phyloP scores from a whole-genome alignment of 805 yeast species.

The Nakazawaea wickerhamii region DNA sequence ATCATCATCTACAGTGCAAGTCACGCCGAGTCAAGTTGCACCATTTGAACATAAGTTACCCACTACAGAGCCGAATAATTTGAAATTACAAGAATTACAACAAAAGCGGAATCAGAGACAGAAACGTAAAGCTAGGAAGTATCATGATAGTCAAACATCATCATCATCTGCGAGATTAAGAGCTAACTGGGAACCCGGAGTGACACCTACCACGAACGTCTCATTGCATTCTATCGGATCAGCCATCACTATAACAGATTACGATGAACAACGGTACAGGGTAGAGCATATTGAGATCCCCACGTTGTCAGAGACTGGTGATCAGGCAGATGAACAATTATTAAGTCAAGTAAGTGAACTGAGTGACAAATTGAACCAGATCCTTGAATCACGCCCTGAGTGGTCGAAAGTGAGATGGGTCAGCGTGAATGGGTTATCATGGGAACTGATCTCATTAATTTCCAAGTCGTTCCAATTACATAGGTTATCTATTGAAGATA shows the following conservation, averaged over 20 bases:
- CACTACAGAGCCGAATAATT: background rate
- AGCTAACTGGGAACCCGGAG: constrained; percentile 59
- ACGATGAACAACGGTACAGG: constrained; percentile 36
- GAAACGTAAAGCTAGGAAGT: constrained; percentile 21
- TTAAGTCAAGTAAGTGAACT: constrained; percentile 18
- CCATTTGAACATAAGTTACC: background rate
- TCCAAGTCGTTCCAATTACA: constrained; percentile 42
- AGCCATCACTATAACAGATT: constrained; percentile 48
- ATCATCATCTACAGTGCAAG: background rate
- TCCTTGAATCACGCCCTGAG: constrained; percentile 31
- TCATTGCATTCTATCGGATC: constrained; percentile 49
- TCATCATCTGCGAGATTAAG: constrained; percentile 30
- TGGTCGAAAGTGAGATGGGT: constrained; percentile 54
- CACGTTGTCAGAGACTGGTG: constrained; percentile 16
- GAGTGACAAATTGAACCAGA: constrained; percentile 24
- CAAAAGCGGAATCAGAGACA: background rate
- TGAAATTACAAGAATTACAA: background rate
- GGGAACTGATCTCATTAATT: constrained; percentile 50
- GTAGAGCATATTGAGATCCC: constrained; percentile 38
- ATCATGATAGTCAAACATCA: constrained; percentile 32
- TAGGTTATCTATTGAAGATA: constrained; percentile 53
- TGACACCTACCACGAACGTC: constrained; percentile 45
- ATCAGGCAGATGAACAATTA: constrained; percentile 9
- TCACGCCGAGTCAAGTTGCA: background rate
- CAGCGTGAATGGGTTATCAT: constrained; percentile 54